These are phyloP conservation scores for Boehmeria nivea DNA, from an alignment of 306 rosid genomes.

Conservation along the genomic window DNA sequence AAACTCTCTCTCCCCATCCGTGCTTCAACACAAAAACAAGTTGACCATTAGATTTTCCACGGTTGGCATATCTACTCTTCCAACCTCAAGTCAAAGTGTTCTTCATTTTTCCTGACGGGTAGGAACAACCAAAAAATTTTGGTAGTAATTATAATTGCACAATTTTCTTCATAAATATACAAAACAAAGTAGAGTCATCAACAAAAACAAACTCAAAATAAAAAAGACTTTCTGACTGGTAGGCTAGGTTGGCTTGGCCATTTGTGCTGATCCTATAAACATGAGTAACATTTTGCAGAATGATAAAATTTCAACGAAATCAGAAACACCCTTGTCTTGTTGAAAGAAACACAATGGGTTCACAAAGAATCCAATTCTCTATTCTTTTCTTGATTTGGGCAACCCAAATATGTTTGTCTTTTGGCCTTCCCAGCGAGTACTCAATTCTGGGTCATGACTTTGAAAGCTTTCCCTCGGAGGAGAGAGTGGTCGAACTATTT, in stretches of 20 bases:
- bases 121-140: conserved; percentile 12
- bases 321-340: too few relatives aligned
- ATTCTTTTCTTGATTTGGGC: conserved; percentile 36
- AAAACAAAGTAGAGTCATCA: neutral
- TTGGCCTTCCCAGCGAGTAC: conserved; percentile 37
- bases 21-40: too few relatives aligned
- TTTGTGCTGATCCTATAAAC: too few relatives aligned
- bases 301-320: too few relatives aligned
- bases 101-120: conserved; percentile 7
- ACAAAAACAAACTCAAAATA: too few relatives aligned
- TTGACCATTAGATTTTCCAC: conserved; percentile 24
- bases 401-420: conserved; percentile 29
- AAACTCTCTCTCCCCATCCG: too few relatives aligned
- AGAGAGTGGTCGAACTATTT: conserved; percentile 50
- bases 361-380: conserved; percentile 22
- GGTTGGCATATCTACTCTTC: conserved; percentile 4
- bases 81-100: conserved; percentile 14
- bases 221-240: too few relatives aligned
- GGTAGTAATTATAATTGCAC: conserved; percentile 2
- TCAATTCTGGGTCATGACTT: conserved; percentile 32
- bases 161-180: neutral
- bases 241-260: too few relatives aligned
- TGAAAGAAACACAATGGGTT: conserved; percentile 33
- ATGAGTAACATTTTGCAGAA: too few relatives aligned
- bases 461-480: conserved; percentile 44